Evolutionary conservation across 1,284 basidiomycete genomes (phyloP).

Genomic region (Ceratorhiza oryzae-sativae): DNA sequence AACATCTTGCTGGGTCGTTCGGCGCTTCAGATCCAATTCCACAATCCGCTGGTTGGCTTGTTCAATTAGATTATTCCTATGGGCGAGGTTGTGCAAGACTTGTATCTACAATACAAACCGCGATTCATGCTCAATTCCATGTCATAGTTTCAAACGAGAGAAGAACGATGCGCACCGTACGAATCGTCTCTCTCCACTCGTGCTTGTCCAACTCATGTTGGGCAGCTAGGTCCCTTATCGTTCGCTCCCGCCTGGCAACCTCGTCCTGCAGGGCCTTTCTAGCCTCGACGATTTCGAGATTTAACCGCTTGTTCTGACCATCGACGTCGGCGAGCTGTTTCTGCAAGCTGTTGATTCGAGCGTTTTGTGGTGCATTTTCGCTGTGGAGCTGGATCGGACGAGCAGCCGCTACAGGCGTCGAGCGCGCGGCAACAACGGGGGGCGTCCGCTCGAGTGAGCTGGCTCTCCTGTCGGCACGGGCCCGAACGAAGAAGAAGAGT

Average conservation of each 20-base stretch:
- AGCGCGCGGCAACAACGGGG: neutral
- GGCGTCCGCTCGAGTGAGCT: neutral
- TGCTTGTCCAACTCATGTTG: constrained; percentile 32
- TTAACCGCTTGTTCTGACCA: constrained; percentile 2
- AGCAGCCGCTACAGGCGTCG: constrained; percentile 22
- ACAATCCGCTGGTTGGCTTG: neutral
- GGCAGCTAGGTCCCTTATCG: neutral
- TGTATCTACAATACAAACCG: neutral
- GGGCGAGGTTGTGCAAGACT: constrained; percentile 17
- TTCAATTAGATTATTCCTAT: constrained; percentile 2
- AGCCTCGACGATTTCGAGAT: neutral
- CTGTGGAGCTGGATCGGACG: constrained; percentile 4
- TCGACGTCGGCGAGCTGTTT: constrained; percentile 27
- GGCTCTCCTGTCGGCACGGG: neutral
- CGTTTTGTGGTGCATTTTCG: constrained; percentile 26
- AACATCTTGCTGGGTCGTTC: constrained; percentile 13
- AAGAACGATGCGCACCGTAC: neutral
- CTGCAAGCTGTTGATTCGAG: constrained; percentile 25
- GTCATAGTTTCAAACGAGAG: neutral
- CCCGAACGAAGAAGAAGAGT: neutral
- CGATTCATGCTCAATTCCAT: neutral
- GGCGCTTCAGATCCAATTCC: constrained; percentile 2
- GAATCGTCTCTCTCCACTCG: constrained; percentile 18
- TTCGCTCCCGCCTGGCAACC: constrained; percentile 9
- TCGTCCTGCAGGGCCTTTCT: constrained; percentile 1